These are phyloP conservation scores for Massarina eburnea DNA, from an alignment of 2,329 filamentous ascomycete genomes.

Conservation along the genomic window DNA sequence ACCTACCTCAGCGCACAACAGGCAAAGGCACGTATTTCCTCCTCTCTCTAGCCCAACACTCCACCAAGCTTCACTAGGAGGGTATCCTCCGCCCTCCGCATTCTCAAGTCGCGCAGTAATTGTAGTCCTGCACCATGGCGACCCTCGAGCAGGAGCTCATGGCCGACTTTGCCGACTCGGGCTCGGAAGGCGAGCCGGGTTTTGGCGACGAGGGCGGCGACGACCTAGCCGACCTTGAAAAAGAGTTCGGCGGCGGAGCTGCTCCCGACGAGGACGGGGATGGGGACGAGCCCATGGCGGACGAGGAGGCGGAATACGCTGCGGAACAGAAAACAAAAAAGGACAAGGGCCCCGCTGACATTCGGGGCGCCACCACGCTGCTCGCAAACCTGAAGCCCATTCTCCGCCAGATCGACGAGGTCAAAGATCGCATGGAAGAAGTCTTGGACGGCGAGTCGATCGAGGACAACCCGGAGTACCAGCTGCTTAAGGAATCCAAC, in stretches of 20 bases:
- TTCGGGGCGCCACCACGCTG: slow-evolving; percentile 75
- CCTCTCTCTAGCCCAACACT: slow-evolving; percentile 17
- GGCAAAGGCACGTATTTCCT: slow-evolving; percentile 27
- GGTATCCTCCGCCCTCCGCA: slow-evolving; percentile 16
- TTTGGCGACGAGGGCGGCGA: slow-evolving; percentile 50
- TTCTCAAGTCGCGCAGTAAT: neutral
- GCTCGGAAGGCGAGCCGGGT: slow-evolving; percentile 68
- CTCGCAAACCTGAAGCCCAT: slow-evolving; percentile 82
- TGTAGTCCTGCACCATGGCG: slow-evolving; percentile 66
- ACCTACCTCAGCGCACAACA: slow-evolving; percentile 11
- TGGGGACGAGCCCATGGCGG: slow-evolving; percentile 60
- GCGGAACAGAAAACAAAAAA: slow-evolving; percentile 60
- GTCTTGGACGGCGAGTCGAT: slow-evolving; percentile 72
- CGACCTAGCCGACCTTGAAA: slow-evolving; percentile 38
- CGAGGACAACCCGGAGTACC: slow-evolving; percentile 90
- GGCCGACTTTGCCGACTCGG: slow-evolving; percentile 86
- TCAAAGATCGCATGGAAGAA: slow-evolving; percentile 68
- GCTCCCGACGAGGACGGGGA: slow-evolving; percentile 54
- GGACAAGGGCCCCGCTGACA: slow-evolving; percentile 69
- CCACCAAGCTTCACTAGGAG: slow-evolving; percentile 23
- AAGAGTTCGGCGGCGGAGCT: slow-evolving; percentile 41
- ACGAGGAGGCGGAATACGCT: slow-evolving; percentile 59
- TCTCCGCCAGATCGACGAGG: slow-evolving; percentile 61
- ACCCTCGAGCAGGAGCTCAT: slow-evolving; percentile 90
- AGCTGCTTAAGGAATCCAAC: slow-evolving; percentile 84